Percentiles rank a stretch among this genome's conserved stretches.
Conservation (phyloP, 2,329 filamentous ascomycete genomes). For the Dothiorella sarmentorum region DNA sequence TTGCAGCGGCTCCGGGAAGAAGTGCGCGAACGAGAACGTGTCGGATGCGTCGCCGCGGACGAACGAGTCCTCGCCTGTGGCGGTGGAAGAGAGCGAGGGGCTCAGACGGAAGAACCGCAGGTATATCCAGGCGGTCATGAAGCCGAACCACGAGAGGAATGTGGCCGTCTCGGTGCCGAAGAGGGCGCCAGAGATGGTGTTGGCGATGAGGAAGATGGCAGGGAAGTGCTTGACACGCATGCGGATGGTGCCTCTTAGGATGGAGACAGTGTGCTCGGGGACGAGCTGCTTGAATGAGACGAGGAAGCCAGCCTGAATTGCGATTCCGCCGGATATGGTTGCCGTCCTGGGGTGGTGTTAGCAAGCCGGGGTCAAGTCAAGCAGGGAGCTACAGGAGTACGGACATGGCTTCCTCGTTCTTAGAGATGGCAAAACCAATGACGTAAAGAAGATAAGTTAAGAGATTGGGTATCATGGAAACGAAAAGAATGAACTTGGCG, state of each 20-base stretch:
- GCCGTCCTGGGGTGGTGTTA: conserved; percentile 55
- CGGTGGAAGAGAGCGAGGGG: conserved; percentile 53
- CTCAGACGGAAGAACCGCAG: conserved; percentile 88
- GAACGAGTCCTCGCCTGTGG: conserved; percentile 49
- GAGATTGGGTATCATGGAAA: conserved; percentile 75
- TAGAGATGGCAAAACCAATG: conserved; percentile 67
- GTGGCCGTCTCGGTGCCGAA: conserved; percentile 72
- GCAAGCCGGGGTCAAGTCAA: not conserved
- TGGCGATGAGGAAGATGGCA: conserved; percentile 70
- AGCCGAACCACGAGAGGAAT: conserved; percentile 74
- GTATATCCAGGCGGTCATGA: conserved; percentile 90
- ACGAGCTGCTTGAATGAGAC: conserved; percentile 97
- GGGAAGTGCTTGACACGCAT: conserved; percentile 81
- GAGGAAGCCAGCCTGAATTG: conserved; percentile 88
- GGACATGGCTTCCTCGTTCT: conserved; percentile 66
- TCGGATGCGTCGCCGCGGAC: conserved; percentile 91
- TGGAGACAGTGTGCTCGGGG: conserved; percentile 91
- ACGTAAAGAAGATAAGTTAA: conserved; percentile 71
- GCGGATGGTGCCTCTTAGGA: conserved; percentile 84
- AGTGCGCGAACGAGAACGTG: conserved; percentile 92
- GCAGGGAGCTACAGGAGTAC: conserved; percentile 30
- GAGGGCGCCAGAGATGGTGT: conserved; percentile 62
- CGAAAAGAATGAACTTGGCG: conserved; percentile 79
- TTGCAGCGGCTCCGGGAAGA: conserved; percentile 85
- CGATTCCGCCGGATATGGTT: conserved; percentile 82